These are phyloP conservation scores for Chenopodium album DNA, from an alignment of 148 eudicot species.

Conservation along the genomic window DNA sequence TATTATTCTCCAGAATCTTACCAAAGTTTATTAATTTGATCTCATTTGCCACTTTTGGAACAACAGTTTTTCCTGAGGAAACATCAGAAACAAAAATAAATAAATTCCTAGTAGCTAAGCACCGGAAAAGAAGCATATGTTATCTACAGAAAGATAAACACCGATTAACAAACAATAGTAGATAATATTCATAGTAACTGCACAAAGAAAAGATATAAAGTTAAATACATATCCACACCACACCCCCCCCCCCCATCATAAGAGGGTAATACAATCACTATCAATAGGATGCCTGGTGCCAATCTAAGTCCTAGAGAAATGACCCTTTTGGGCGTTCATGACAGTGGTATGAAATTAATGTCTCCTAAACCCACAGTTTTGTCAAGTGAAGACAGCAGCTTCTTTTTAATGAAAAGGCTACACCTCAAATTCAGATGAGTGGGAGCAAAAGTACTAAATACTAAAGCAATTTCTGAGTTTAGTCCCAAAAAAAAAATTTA, in stretches of 20 bases:
- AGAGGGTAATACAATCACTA: no score
- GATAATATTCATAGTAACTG: no score
- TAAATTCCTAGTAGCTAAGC: not conserved
- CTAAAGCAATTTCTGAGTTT: not conserved
- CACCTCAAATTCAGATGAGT: not conserved
- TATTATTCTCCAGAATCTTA: slow-evolving; percentile 86
- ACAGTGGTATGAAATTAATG: not conserved
- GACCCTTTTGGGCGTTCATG: no score
- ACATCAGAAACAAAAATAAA: slow-evolving; percentile 2
- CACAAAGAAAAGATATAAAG: no score
- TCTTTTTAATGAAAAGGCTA: not conserved
- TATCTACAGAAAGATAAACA: no score
- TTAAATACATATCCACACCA: no score
- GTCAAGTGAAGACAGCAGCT: not conserved
- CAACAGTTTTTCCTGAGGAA: slow-evolving; percentile 62
- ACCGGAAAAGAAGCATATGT: not conserved
- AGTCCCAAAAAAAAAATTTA: not conserved
- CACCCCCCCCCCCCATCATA: no score
- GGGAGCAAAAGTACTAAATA: not conserved
- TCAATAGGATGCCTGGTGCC: no score
- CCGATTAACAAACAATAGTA: no score
- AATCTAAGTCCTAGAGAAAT: no score
- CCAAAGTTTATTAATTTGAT: slow-evolving; percentile 86
- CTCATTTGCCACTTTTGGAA: slow-evolving; percentile 80
- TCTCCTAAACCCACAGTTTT: not conserved